Evolutionary conservation across 2,329 filamentous ascomycete genomes (phyloP), one percentile per base, ranked within the genome.

Genomic region (Fusarium verticillioides): DNA sequence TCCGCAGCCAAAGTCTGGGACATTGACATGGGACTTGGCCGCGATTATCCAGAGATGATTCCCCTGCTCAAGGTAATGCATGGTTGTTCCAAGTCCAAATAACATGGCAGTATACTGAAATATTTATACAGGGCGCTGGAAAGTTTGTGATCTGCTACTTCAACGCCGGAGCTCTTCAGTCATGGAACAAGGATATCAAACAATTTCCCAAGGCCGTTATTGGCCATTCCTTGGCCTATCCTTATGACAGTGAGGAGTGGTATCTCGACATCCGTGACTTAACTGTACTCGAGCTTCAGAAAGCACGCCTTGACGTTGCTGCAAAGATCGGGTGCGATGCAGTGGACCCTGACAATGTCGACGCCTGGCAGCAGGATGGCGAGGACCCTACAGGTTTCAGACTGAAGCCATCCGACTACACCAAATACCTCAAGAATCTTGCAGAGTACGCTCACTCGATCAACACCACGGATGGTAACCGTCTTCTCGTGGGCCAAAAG

Each of bases 281-380:
- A 7, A 58, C 57, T 30, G 79, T 82, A 18, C 58, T 81, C 21
- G 63, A 75, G 19, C 68, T 79, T 39, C 80, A 82, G 78, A 81
- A 81, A 70, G 65, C 65, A 46, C 79, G 80, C 3, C 69, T 82
- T 23, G 75, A 77, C 19, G 57, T 61, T 21, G 80, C 80, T 16
- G 77, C 74, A n/a, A 47, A 67, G 32, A 54, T 75, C 19, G 80
- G 80, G 23, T 82, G 80, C 54, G 80, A 81, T 50, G 80, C 75
- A 21, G 77, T 82, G n/a, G 80, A 82, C 63, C 80, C 79, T 6
- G 80, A 82, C 67, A 82, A 82, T 62, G 78, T 81, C 47, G 80
- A 82, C 30, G 79, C 78, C 42, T 81, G 78, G 76, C 76, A 67
- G 16, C 61, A 75, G 46, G 72, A 77, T 46, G 68, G 68, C 39